These are phyloP conservation scores for Oenanthe javanica DNA, from an alignment of 140 eudicot species.

Conservation along the genomic window DNA sequence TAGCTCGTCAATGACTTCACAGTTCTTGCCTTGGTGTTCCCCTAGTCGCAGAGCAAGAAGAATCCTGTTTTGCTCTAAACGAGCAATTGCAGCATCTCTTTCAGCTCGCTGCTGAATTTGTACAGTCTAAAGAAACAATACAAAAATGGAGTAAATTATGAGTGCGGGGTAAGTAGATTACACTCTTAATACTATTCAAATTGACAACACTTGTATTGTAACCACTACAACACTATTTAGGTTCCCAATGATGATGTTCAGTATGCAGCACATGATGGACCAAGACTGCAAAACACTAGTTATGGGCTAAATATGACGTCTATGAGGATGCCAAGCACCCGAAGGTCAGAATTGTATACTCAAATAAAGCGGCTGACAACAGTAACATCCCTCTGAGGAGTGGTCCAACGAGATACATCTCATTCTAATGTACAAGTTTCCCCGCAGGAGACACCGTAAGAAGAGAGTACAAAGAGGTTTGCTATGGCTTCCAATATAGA, in stretches of 20 bases:
- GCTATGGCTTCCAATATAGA: background rate
- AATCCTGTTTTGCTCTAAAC: slow-evolving; percentile 81
- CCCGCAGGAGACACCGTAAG: background rate
- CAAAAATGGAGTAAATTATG: background rate
- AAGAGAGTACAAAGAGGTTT: background rate
- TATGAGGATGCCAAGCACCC: background rate
- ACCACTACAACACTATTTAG: background rate
- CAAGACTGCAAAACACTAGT: background rate
- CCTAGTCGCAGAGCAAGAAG: slow-evolving; percentile 82
- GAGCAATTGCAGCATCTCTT: slow-evolving; percentile 84
- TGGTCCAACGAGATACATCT: background rate
- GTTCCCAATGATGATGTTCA: background rate
- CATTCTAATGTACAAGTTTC: background rate
- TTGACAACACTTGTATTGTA: no score
- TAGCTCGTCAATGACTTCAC: slow-evolving; percentile 83
- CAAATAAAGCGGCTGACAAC: background rate
- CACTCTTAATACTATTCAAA: background rate
- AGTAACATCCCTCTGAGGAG: background rate
- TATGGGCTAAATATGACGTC: background rate
- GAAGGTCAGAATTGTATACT: background rate
- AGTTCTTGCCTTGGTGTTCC: slow-evolving; percentile 81
- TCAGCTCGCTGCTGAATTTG: slow-evolving; percentile 83
- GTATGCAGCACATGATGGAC: background rate
- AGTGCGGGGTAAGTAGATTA: background rate
- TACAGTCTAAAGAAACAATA: slow-evolving; percentile 45